Evolutionary conservation across 2,329 filamentous ascomycete genomes (phyloP), one percentile per base, ranked within the genome.

Genomic region (Pseudogymnoascus sp.): DNA sequence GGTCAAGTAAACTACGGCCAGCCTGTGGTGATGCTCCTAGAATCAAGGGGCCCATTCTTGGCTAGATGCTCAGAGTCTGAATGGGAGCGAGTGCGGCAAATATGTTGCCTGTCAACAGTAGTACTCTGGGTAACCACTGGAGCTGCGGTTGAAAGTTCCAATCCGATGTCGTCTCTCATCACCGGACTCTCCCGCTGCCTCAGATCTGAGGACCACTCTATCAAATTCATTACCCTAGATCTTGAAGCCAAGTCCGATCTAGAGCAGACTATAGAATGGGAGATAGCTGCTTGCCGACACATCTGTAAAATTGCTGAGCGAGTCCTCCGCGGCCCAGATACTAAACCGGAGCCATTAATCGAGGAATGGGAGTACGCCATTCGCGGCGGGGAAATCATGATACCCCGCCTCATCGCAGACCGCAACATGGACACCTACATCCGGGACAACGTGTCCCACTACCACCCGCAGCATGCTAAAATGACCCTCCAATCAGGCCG

Each of bases 341-440:
- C 59, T 3, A 41, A 62, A 29, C 19, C 49, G 2, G 29, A 43
- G 16, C 35, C 29, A 2, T 29, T 62, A 5, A 63, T 64, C 8
- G 39, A 62, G 12, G 66, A 71, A 37, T 63, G 67, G 58, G 70
- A 72, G 52, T 72, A 65, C 58, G 62, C 63, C 59, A 68, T 69
- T 29, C 61, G 67, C 23, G 41, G 67, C 21, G 70, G 66, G 29
- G 71, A 77, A 6, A 63, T 71, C 29, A 43, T 65, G 6, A 64
- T 69, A 4, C 68, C 69, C 3, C 64, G 68, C 5, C 59, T 68
- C 6, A 38, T 68, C 6, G 58, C 67, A 10, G 67, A 71, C 60
- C 10, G 2, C 7, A 4, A 14, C 12, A 74, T 78, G 74, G 75
- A 79, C 64, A 72, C 10, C 10, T 37, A 37, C 12, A 14, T 37